Conservation (phyloP, 2,329 filamentous ascomycete genomes). For the Bipolaris bicolor region DNA sequence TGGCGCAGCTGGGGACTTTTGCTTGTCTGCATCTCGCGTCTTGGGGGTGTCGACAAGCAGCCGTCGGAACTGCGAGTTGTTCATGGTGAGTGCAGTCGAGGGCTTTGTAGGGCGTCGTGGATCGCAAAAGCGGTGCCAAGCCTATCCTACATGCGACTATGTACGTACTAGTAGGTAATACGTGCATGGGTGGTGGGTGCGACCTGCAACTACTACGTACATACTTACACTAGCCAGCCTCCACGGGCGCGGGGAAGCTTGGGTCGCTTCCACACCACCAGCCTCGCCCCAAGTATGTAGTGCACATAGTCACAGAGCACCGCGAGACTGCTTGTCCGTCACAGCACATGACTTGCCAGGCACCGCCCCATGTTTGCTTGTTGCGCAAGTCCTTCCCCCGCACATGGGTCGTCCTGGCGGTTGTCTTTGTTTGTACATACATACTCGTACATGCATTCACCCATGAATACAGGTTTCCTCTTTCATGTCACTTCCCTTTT, state of each 20-base stretch:
- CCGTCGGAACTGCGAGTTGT: constrained; percentile 92
- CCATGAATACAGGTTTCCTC: not conserved
- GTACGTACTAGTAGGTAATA: not conserved
- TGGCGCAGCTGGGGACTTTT: constrained; percentile 33
- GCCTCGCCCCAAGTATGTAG: not conserved
- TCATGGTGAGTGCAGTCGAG: constrained; percentile 64
- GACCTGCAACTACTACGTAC: no score
- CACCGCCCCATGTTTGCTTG: not conserved
- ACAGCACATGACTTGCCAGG: not conserved
- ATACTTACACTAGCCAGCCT: no score
- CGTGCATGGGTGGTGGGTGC: no score
- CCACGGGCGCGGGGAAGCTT: constrained; percentile 5
- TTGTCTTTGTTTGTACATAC: no score
- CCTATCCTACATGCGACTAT: not conserved
- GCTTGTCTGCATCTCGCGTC: constrained; percentile 39
- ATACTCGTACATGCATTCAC: no score
- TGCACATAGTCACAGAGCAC: not conserved
- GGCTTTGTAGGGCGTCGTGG: not conserved
- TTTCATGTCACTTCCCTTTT: constrained; percentile 8
- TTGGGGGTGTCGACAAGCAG: constrained; percentile 63
- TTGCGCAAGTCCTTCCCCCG: no score
- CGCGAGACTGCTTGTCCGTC: not conserved
- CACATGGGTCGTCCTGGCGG: no score
- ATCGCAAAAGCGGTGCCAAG: constrained; percentile 17
- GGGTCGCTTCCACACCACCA: constrained; percentile 2